phyloP scores from a whole-genome alignment of 345 rosid species.

The Lumnitzera littorea region DNA sequence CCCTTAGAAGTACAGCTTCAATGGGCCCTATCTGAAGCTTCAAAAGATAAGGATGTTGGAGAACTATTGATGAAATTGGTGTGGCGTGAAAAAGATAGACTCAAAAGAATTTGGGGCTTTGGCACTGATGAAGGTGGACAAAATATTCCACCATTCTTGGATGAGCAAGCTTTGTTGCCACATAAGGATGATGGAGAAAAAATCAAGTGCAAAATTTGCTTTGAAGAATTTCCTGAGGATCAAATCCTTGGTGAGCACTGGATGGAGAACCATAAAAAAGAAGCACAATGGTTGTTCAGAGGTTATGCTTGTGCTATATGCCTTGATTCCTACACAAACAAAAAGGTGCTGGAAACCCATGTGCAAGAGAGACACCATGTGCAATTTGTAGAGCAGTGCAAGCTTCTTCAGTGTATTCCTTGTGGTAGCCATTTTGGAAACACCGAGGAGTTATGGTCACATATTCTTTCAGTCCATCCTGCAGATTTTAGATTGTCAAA shows the following conservation, averaged over 20 bases:
- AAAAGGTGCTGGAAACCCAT: conserved; percentile 66
- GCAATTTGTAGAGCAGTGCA: conserved; percentile 88
- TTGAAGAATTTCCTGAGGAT: conserved; percentile 38
- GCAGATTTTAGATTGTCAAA: conserved; percentile 43
- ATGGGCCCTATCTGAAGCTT: conserved; percentile 95
- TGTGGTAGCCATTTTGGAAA: conserved; percentile 93
- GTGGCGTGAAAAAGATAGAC: conserved; percentile 66
- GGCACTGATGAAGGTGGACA: conserved; percentile 29
- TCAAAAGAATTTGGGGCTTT: conserved; percentile 69
- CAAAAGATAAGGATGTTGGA: conserved; percentile 56
- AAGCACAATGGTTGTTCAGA: conserved; percentile 73
- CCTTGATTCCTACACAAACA: conserved; percentile 82
- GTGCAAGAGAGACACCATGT: conserved; percentile 94
- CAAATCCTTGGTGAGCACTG: conserved; percentile 55
- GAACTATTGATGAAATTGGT: conserved; percentile 68
- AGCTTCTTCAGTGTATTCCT: conserved; percentile 93
- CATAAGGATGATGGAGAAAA: conserved; percentile 36
- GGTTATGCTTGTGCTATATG: conserved; percentile 96
- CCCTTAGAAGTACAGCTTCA: conserved; percentile 87
- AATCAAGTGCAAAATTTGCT: conserved; percentile 63
- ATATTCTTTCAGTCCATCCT: conserved; percentile 70
- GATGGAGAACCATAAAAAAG: conserved; percentile 67
- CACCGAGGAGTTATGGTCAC: conserved; percentile 63
- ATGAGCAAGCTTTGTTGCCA: conserved; percentile 37
- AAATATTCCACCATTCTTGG: conserved; percentile 21